Evolutionary conservation across 2,329 filamentous ascomycete species (phyloP).

Genomic region (Cadophora gregata): DNA sequence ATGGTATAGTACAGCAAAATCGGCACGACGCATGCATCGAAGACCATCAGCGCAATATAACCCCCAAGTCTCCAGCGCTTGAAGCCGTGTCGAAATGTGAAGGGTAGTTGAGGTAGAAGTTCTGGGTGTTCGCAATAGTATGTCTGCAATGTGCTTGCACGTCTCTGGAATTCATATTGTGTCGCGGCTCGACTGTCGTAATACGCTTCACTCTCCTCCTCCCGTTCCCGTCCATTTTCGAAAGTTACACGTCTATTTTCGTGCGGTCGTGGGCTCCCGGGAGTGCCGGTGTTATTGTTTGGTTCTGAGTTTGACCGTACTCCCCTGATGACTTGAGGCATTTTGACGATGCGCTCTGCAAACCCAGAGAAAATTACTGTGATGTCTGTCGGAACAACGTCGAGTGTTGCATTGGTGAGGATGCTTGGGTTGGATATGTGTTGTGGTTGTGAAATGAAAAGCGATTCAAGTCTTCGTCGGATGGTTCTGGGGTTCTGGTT

Average conservation of each 20-base stretch:
- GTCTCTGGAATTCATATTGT: conserved; percentile 33
- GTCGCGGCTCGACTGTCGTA: conserved; percentile 37
- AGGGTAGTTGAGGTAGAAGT: conserved; percentile 36
- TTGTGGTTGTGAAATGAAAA: not conserved
- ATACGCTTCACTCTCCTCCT: conserved; percentile 34
- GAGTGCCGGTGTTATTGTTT: conserved; percentile 13
- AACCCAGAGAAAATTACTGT: not conserved
- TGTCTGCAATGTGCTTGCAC: conserved; percentile 35
- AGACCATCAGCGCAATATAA: conserved; percentile 52
- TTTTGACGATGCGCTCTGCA: not conserved
- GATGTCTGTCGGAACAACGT: not conserved
- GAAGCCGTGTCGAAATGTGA: conserved; percentile 39
- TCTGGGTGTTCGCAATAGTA: conserved; percentile 37
- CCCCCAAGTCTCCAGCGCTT: conserved; percentile 36
- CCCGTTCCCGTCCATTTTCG: conserved; percentile 29
- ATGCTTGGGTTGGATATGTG: not conserved
- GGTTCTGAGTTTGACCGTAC: conserved; percentile 15
- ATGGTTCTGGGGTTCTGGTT: not conserved
- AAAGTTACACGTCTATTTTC: conserved; percentile 32
- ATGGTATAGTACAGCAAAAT: conserved; percentile 60
- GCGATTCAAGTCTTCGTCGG: not conserved
- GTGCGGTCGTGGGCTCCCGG: conserved; percentile 3
- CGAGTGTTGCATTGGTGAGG: conserved; percentile 1
- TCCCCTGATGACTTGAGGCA: conserved; percentile 14
- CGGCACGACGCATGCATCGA: conserved; percentile 55